These are phyloP conservation scores for Falciphora oryzae DNA, from an alignment of 2,329 filamentous ascomycete species.

Conservation along the genomic window DNA sequence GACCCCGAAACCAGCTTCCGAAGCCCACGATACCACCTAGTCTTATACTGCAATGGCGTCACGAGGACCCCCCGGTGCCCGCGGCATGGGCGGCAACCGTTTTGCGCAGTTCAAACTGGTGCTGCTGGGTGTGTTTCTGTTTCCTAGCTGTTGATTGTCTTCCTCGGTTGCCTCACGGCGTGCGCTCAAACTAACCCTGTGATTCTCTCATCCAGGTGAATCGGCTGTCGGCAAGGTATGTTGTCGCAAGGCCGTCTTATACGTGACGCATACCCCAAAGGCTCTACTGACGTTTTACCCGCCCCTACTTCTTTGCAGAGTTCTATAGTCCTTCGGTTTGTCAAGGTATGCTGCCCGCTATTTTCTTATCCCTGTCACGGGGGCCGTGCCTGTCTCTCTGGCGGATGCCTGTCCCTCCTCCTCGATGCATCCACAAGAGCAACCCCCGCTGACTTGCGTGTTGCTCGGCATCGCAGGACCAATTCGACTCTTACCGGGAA, in stretches of 20 bases:
- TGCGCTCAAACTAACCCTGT: constrained; percentile 29
- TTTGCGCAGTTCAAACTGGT: constrained; percentile 99
- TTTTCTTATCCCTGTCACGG: neutral
- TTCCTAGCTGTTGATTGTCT: constrained; percentile 11
- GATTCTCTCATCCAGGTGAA: constrained; percentile 61
- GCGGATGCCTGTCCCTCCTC: neutral
- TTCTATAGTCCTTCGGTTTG: constrained; percentile 94
- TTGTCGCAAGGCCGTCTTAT: constrained; percentile 11
- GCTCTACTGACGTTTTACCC: neutral
- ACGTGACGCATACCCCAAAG: neutral
- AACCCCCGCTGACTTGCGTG: neutral
- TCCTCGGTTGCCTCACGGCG: neutral
- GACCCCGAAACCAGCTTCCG: neutral
- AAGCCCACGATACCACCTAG: neutral
- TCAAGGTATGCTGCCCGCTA: constrained; percentile 68
- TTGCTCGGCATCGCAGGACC: constrained; percentile 56
- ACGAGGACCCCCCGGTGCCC: constrained; percentile 60
- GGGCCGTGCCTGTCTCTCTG: no score
- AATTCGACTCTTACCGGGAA: constrained; percentile 97
- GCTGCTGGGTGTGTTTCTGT: constrained; percentile 67
- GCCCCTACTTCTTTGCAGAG: constrained; percentile 50
- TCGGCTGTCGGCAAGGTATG: constrained; percentile 96
- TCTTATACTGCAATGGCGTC: constrained; percentile 61
- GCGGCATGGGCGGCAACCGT: constrained; percentile 62
- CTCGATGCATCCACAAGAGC: neutral